Base-by-base conservation (phyloP, 306 rosid genomes). In the Glycine latifolia region DNA sequence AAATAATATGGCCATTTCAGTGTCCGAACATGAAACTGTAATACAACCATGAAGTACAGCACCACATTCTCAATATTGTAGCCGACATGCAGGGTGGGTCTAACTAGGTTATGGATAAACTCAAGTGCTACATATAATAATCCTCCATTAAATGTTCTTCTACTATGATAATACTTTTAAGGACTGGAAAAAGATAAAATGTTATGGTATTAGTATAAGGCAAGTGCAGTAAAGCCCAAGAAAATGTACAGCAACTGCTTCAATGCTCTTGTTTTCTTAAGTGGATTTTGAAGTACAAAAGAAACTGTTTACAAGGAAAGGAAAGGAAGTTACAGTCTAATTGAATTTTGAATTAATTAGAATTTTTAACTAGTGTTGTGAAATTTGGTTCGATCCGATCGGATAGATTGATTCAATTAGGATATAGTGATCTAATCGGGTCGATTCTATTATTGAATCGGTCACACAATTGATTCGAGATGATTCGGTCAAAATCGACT, bases 1-100 rank as follows among this genome's bases (percentile, higher is more conserved):
- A 80, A 73, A 26, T 8, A 73, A 26, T 8, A 67, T 55, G 17
- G 73, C 80, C 74, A 85, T 55, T 79, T 58, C 48, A 59, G 13
- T 35, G 60, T 35, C 73, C 35, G 65, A 49, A 62, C 78, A 68
- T 41, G 78, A 81, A 43, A 58, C 31, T 48, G 63, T 33, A 58
- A n/a, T 61, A 70, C 31, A 53, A 50, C 49, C 70, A 75, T 20
- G 10, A 60, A 55, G 46, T 67, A 66, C 16, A 47, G 43, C 86
- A 75, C 66, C 61, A 59, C 80, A 52, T 35, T 61, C 47, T 17
- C 56, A 15, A 72, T 44, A 12, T 43, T 67, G 31, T 8, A 49
- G 60, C 71, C 82, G 47, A 41, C 65, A 79, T 6, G 13, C 8
- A n/a, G 55, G 11, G 60, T 73, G 55, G 11, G 60, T 73, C 76